These are phyloP conservation scores for Leccinellum luteum DNA, from an alignment of 768 basidiomycete genomes.

Conservation along the genomic window DNA sequence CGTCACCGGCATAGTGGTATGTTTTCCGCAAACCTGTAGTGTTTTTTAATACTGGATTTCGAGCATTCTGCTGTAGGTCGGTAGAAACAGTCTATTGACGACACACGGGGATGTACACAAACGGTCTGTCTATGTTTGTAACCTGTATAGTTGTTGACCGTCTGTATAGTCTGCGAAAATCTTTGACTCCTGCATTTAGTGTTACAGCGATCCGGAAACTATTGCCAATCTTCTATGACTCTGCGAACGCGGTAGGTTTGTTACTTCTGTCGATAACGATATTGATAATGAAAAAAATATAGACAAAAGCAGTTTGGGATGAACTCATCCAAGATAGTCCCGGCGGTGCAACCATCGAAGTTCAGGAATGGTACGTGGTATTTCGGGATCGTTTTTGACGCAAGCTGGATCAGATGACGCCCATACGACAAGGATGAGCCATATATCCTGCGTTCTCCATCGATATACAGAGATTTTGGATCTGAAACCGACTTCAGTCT, in stretches of 20 bases:
- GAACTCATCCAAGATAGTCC: conserved; percentile 19
- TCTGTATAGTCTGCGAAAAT: conserved; percentile 28
- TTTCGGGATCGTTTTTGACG: background rate
- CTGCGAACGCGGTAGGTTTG: conserved; percentile 36
- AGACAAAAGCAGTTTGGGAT: conserved; percentile 34
- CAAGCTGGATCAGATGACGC: background rate
- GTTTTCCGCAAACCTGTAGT: background rate
- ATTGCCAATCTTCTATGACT: conserved; percentile 37
- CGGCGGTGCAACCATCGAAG: conserved; percentile 40
- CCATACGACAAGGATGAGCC: conserved; percentile 39
- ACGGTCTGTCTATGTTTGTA: conserved; percentile 2
- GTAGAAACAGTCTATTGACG: conserved; percentile 13
- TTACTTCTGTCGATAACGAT: background rate
- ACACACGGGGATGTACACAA: conserved; percentile 18
- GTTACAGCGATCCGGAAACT: conserved; percentile 37
- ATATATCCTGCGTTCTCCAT: conserved; percentile 36
- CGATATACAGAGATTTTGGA: background rate
- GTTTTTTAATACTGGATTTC: background rate
- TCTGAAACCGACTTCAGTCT: conserved; percentile 26
- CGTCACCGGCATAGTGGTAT: conserved; percentile 32
- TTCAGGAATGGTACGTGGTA: conserved; percentile 42
- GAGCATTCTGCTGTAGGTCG: conserved; percentile 6
- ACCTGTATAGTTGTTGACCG: background rate
- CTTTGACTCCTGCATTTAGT: conserved; percentile 40
- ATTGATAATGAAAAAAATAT: background rate